These are phyloP conservation scores for Fusarium phyllophilum DNA, from an alignment of 2,329 filamentous ascomycete species.

Conservation along the genomic window DNA sequence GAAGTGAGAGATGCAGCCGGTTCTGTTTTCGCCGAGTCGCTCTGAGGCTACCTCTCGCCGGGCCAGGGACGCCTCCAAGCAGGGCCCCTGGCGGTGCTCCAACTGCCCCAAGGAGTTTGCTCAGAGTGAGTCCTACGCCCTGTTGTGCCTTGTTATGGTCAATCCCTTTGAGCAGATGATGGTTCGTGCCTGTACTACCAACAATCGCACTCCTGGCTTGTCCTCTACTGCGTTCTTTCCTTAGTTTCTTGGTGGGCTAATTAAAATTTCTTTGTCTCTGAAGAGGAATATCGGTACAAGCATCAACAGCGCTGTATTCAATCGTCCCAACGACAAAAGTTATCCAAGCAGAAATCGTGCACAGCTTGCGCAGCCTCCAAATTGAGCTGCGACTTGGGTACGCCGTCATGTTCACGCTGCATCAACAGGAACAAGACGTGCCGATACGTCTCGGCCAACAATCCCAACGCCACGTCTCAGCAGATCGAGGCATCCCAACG, in stretches of 20 bases:
- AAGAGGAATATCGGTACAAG: not conserved
- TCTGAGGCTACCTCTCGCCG: not conserved
- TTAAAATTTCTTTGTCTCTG: rapidly evolving
- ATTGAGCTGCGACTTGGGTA: not conserved
- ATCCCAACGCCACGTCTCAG: not conserved
- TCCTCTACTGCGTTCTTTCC: no score
- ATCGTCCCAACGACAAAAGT: not conserved
- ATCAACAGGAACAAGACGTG: not conserved
- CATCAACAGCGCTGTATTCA: not conserved
- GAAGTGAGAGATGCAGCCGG: not conserved
- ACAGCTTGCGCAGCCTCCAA: not conserved
- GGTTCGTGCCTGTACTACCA: not conserved
- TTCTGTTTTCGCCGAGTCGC: not conserved
- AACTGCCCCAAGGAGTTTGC: not conserved
- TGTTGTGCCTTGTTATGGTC: not conserved
- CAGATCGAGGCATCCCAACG: not conserved
- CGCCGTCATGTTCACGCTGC: not conserved
- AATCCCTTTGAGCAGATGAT: not conserved
- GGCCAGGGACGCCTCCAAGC: not conserved
- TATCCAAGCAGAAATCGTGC: not conserved
- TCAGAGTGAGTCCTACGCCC: not conserved
- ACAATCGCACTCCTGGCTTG: not conserved
- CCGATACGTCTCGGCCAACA: not conserved
- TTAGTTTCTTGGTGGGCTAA: not conserved
- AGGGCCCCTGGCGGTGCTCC: not conserved